Evolutionary conservation across 1,284 basidiomycete genomes (phyloP), one percentile per base, ranked within the genome.

Genomic region (Neotropicomus parvogracilis): DNA sequence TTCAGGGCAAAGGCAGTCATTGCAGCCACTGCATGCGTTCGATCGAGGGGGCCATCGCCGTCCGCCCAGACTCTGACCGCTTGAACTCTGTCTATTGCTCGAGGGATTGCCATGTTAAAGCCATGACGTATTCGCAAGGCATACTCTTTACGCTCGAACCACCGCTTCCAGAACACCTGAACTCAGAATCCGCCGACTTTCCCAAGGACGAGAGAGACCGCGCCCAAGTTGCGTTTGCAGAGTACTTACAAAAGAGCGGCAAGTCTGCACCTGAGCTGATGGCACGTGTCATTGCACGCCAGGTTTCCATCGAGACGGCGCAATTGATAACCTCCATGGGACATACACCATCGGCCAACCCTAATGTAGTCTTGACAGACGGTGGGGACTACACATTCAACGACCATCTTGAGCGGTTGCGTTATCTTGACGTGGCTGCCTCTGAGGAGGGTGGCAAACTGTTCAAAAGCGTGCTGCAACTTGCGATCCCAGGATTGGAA

Each of bases 341-440:
- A 48, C 55, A 62, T 38, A 55, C 57, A 16, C 53, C 55, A 24
- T 62, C 58, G 27, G 49, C 64, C 14, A 48, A 57, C 44, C 37
- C 59, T 17, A 75, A 77, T 41, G 73, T 75, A 40, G 73, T 74
- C 9, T 74, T 79, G 42, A 72, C 77, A 9, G 78, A 79, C 14
- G 63, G 63, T 20, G 71, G 70, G 3, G 75, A 76, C 11, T 90
- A 88, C 60, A 68, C 74, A 24, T 69, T 90, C 37, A 80, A 78
- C 41, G 88, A 91, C 55, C 87, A 91, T 59, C 65, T 89, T 14
- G 88, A 91, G 59, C 75, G 87, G 33, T 65, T 86, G 54, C 77
- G 83, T 44, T 88, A 75, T 59, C 63, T 87, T 35, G 84, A 87
- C 40, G 60, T 77, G 13, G 61, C 70, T 19, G 64, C 75, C 5